Evolutionary conservation across 257 asterid species (phyloP).

Genomic region (Asclepias syriaca): DNA sequence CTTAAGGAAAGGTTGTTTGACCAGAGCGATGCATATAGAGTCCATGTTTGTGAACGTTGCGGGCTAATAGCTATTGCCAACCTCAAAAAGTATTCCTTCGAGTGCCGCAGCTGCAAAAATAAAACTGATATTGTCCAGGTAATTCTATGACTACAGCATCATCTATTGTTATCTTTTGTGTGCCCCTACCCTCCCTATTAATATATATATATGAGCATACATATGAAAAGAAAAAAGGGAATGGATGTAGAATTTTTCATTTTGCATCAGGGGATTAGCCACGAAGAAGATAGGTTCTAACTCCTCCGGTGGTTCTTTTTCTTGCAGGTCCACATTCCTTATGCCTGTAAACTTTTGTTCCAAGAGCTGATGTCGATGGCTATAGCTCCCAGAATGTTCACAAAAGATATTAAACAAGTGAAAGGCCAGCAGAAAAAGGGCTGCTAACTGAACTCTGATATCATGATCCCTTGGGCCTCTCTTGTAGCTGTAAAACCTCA

Average conservation of each 20-base stretch:
- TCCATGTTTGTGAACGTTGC: constrained; percentile 87
- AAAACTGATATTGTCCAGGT: constrained; percentile 96
- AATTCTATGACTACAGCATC: neutral
- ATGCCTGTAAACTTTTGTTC: constrained; percentile 88
- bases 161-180: neutral
- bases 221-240: neutral
- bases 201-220: neutral
- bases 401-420: constrained; percentile 65
- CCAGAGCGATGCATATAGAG: constrained; percentile 93
- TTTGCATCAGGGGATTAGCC: neutral
- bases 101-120: constrained; percentile 96
- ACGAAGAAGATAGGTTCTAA: neutral
- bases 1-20: constrained; percentile 87
- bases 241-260: neutral
- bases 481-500: neutral
- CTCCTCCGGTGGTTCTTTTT: neutral
- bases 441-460: constrained; percentile 8
- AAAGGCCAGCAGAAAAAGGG: constrained; percentile 60
- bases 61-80: constrained; percentile 93
- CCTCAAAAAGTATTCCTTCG: constrained; percentile 82
- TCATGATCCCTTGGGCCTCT: neutral
- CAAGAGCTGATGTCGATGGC: constrained; percentile 99
- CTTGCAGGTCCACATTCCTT: constrained; percentile 82
- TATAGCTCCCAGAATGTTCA: constrained; percentile 93
- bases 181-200: neutral